Evolutionary conservation across 192 early-diverging fungal genomes (phyloP), one percentile per base, ranked within the genome.

Genomic region (Funneliformis mosseae): DNA sequence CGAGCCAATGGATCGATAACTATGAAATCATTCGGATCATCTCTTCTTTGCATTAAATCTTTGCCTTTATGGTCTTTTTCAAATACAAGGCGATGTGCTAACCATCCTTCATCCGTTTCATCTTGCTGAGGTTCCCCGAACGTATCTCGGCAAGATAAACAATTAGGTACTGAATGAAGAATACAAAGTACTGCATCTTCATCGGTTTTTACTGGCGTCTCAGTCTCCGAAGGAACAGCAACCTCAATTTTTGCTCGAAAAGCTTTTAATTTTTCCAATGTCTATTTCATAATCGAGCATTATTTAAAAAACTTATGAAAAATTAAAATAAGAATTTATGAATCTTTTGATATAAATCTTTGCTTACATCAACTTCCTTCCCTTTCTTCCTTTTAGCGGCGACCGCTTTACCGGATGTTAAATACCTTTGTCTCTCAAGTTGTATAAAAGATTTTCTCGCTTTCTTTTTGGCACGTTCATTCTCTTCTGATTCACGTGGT

Each of bases 81-180:
- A 84, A 96, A 97, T 5, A 91, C 86, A 7, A 98, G 87, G 18
- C 88, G 89, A 74, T 95, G 93, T 12, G 87, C 83, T 81, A 97
- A 89, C 97, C 97, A 98, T 39, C 88, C 90, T 46, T 90, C 79
- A 46, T 82, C 87, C 0, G 46, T 88, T 4, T 88, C 85, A 3
- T 84, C 83, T 7, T 88, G 83, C 14, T 83, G 77, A 28, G 82
- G 73, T 42, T 81, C 64, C 1, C 85, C 88, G 70, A 88, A 91
- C 3, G 86, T 87, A 45, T 91, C 87, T 48, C 84, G 64, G 82
- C 95, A 96, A 11, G 92, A 92, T 67, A 91, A 83, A 80, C 95
- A 96, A n/a, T 84, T 84, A 4, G 83, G 86, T 8, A 94, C 85
- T 12, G 88, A 88, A 80, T 96, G 95, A 16, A 96, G 84, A 25